Evolutionary conservation across 495 filamentous ascomycete genomes (phyloP), one percentile per base, ranked within the genome.

Genomic region (Podospora anserina): DNA sequence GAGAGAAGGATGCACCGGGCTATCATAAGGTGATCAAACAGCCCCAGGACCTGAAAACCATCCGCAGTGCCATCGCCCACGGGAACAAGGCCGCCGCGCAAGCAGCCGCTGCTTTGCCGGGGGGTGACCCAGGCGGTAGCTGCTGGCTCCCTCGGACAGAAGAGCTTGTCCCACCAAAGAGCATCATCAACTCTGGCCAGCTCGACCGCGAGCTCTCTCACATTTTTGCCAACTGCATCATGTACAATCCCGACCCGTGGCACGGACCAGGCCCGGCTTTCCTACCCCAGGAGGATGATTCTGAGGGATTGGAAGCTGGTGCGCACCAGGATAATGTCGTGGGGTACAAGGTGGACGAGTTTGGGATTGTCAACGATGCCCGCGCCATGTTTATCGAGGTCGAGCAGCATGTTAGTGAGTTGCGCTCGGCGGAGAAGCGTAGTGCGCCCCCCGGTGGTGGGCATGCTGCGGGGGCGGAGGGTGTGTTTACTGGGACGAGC

Each of bases 181-280:
- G 88, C 5, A 96, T 99, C 67, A 91, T 99, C 76, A 99, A 98
- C 79, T 91, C 89, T n/a, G 86, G 89, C 3, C 95, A 99, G 76
- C 82, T 99, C 16, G 95, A 99, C 75, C 93, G 94, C 70, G 94
- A 97, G 75, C 78, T 99, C n/a, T 92, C 95, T 70, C 91, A 94
- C 72, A 97, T 98, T 90, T 97, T 97, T 74, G 90, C 92, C 63
- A 99, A 99, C 74, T 94, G 94, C 16, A 88, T 97, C 74, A 97
- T 98, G 95, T 99, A 93, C 84, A 99, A 98, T 70, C 87, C 90
- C 0, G 87, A 92, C 67, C 86, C 89, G 0, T 78, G 82, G 32
- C 88, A 90, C 53, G 90, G 90, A 0, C 87, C 91, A 53, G 89
- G 90, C 0, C 86, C 83, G 3, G 81, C 82, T 3, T 90, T 91